Conservation (phyloP, 805 yeast genomes). For the Hanseniaspora clermontiae region DNA sequence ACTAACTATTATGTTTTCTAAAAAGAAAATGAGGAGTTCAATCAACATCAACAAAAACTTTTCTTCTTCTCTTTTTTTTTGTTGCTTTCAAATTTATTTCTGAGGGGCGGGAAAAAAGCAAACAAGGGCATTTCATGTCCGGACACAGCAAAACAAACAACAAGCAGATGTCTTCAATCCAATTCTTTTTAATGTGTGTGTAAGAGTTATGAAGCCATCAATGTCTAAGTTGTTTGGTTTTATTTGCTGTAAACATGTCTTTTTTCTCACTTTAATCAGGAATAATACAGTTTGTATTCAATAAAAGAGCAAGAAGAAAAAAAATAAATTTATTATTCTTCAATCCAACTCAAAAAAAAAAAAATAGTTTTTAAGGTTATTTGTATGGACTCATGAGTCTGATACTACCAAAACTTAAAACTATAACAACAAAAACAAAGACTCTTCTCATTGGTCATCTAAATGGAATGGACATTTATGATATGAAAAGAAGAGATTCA, state of each 20-base stretch:
- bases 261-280: too few species aligned
- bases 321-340: too few species aligned
- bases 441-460: not conserved
- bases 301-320: not conserved
- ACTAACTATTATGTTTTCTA: too few species aligned
- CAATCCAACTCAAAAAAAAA: not conserved
- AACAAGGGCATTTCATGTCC: not conserved
- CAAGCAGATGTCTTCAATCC: too few species aligned
- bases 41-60: too few species aligned
- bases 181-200: not conserved
- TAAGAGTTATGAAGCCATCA: not conserved
- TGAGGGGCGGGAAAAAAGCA: not conserved
- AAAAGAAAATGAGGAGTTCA: too few species aligned
- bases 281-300: too few species aligned
- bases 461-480: not conserved
- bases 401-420: not conserved
- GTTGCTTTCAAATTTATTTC: not conserved
- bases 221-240: too few species aligned
- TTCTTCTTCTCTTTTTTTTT: too few species aligned
- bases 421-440: not conserved
- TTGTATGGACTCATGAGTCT: not conserved
- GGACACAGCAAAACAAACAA: not conserved
- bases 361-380: not conserved
- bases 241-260: too few species aligned
- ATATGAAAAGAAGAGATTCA: not conserved